Conservation (phyloP, 2,329 filamentous ascomycete species). For the Tolypocladium endophyticum region DNA sequence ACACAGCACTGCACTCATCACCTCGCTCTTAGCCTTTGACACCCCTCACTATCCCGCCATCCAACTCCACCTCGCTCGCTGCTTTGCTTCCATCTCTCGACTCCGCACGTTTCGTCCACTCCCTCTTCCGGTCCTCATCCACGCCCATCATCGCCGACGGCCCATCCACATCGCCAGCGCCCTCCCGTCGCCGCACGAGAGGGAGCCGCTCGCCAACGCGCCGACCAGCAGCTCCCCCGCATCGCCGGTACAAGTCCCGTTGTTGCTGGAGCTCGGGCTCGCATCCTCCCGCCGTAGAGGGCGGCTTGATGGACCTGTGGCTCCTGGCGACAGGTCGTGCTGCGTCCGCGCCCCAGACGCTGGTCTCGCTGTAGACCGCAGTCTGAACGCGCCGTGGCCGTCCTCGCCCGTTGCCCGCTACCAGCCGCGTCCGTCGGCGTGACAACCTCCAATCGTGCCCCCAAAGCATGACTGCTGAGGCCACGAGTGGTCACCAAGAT, state of each 20-base stretch:
- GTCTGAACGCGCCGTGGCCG: conserved; percentile 16
- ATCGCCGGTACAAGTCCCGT: neutral
- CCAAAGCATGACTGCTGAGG: conserved; percentile 26
- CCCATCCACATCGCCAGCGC: neutral
- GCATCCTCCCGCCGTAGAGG: neutral
- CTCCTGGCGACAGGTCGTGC: conserved; percentile 23
- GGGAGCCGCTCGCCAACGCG: neutral
- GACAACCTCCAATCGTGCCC: conserved; percentile 1
- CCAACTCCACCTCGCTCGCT: conserved; percentile 1
- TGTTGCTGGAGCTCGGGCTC: neutral
- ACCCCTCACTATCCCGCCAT: neutral
- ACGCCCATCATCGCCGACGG: neutral
- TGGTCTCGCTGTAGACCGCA: conserved; percentile 16
- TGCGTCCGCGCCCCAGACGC: conserved; percentile 17
- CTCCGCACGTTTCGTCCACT: conserved; percentile 1
- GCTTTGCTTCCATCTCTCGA: neutral
- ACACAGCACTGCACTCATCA: too few relatives aligned
- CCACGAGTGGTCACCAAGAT: conserved; percentile 26
- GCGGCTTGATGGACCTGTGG: conserved; percentile 27
- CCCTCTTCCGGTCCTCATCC: neutral
- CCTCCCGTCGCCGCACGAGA: neutral
- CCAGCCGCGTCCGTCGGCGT: conserved; percentile 1
- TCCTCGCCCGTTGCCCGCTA: neutral
- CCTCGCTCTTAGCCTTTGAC: neutral
- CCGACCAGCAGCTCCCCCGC: neutral